Conservation (phyloP, 176 grass and related monocot species). For the Oryza longistaminata region DNA sequence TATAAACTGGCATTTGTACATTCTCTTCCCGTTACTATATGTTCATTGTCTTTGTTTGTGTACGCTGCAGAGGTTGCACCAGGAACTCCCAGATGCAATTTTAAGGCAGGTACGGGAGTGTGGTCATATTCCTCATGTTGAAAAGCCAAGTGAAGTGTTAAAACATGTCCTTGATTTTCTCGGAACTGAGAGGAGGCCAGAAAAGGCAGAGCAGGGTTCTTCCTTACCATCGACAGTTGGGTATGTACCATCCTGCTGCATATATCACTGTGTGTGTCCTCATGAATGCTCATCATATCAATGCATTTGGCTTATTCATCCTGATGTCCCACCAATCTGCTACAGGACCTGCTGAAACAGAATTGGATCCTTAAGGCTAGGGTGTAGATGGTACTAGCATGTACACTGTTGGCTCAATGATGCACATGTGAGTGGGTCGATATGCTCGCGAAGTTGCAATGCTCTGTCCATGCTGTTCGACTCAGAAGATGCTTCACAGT, state of each 20-base stretch:
- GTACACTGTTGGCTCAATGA: not conserved
- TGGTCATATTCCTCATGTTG: conserved; percentile 88
- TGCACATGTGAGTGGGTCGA: not conserved
- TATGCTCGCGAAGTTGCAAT: not conserved
- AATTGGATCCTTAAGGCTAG: not conserved
- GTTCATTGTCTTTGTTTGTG: not conserved
- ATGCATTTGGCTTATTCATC: not conserved
- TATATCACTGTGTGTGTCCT: no score
- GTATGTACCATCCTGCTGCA: conserved; percentile 10
- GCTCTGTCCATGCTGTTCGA: not conserved
- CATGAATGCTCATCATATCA: no score
- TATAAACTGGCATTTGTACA: not conserved
- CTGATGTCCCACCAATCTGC: not conserved
- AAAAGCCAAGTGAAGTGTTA: conserved; percentile 62
- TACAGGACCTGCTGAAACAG: conserved; percentile 31
- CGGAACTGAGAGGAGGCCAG: not conserved
- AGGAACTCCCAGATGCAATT: conserved; percentile 60
- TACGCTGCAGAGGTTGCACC: conserved; percentile 72
- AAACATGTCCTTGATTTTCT: conserved; percentile 67
- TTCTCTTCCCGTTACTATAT: not conserved
- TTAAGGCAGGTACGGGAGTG: conserved; percentile 61
- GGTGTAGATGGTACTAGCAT: not conserved
- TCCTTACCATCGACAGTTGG: not conserved
- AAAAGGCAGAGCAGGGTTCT: conserved; percentile 4
- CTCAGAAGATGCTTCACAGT: not conserved